Evolutionary conservation across 2,329 filamentous ascomycete genomes (phyloP).

Genomic region (Phialocephala sp.): DNA sequence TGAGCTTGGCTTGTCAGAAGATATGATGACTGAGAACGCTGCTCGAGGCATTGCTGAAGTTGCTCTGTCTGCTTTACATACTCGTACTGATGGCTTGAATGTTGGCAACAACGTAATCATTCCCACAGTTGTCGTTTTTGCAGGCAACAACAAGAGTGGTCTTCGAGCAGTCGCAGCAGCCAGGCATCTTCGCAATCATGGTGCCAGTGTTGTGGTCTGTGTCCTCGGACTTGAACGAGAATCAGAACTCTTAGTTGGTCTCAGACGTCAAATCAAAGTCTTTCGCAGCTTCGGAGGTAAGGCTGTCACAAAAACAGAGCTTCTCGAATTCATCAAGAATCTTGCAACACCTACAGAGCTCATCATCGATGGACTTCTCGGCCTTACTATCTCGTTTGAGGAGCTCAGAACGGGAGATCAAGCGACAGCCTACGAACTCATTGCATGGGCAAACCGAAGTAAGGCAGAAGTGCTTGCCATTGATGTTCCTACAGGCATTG

Average conservation of each 20-base stretch:
- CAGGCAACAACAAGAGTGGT: conserved; percentile 92
- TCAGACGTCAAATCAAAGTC: conserved; percentile 81
- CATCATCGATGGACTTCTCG: conserved; percentile 88
- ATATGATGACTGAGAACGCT: conserved; percentile 90
- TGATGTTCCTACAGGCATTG: conserved; percentile 90
- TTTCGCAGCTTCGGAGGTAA: conserved; percentile 84
- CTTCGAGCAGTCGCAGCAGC: conserved; percentile 84
- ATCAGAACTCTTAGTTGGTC: conserved; percentile 77
- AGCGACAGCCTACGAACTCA: conserved; percentile 83
- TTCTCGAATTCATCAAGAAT: conserved; percentile 64
- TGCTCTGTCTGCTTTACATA: conserved; percentile 69
- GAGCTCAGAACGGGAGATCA: conserved; percentile 84
- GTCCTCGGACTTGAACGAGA: conserved; percentile 86
- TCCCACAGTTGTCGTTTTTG: conserved; percentile 71
- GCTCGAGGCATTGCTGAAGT: conserved; percentile 88
- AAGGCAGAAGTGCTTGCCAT: conserved; percentile 83
- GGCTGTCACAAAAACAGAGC: conserved; percentile 65
- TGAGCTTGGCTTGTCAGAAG: conserved; percentile 84
- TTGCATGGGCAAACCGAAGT: conserved; percentile 91
- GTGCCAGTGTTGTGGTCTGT: conserved; percentile 80
- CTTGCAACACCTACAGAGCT: conserved; percentile 73
- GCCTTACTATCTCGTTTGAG: conserved; percentile 86
- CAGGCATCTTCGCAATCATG: conserved; percentile 84
- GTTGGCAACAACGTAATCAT: conserved; percentile 46
- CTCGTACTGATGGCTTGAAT: conserved; percentile 42